Percentiles rank a stretch among this genome's conserved stretches.
Conservation (phyloP, 192 early-diverging fungal genomes). For the Coemansia asiatica region DNA sequence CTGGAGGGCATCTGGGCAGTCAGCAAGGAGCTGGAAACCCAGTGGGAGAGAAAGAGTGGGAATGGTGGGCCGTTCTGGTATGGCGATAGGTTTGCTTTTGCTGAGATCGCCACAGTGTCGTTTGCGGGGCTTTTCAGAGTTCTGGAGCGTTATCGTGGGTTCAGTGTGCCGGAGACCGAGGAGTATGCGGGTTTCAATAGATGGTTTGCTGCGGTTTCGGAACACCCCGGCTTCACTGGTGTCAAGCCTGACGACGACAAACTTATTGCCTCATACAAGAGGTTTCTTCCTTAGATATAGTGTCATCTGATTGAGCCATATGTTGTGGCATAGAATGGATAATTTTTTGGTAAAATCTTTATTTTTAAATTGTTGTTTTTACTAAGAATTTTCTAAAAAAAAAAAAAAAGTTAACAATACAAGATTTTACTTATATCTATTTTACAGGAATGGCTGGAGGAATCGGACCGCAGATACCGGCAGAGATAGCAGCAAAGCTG, state of each 20-base stretch:
- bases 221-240: conserved; percentile 14
- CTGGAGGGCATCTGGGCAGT: conserved; percentile 13
- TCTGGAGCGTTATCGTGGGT: background rate
- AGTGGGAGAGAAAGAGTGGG: conserved; percentile 20
- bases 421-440: background rate
- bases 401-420: too few relatives aligned
- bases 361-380: background rate
- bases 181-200: conserved; percentile 5
- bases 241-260: conserved; percentile 14
- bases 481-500: conserved; percentile 43
- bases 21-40: conserved; percentile 30
- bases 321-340: background rate
- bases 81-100: conserved; percentile 8
- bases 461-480: conserved; percentile 49
- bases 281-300: conserved; percentile 15
- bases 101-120: conserved; percentile 1
- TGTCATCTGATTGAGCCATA: background rate
- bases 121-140: background rate
- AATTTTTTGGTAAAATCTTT: background rate
- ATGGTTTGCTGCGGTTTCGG: background rate
- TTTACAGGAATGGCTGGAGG: conserved; percentile 9
- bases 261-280: conserved; percentile 23
- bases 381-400: too few relatives aligned
- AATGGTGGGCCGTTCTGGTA: conserved; percentile 2
- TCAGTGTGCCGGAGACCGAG: conserved; percentile 1